Base-by-base conservation (phyloP, 441 rosid genomes). In the Pelargonium cotyledonis region DNA sequence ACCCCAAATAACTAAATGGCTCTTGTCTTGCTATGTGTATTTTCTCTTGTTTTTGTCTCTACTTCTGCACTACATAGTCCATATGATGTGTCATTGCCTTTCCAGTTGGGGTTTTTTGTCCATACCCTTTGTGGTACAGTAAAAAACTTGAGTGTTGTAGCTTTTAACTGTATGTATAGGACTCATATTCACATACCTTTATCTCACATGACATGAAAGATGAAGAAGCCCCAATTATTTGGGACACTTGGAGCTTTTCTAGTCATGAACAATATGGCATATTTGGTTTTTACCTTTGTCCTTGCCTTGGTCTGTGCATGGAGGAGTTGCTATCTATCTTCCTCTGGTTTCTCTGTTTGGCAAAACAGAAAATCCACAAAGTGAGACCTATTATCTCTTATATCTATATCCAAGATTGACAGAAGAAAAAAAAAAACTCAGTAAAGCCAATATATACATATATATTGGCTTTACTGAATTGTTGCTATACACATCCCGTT, bases 11-110 rank as follows among this genome's bases (percentile, higher is more conserved):
- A 23, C 26, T 2, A 23, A 23, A 23, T 53, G 21, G 21, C 18
- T 53, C 58, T 53, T 53, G 58, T 53, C 58, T 53, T 53, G 18
- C 58, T 53, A 1, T 53, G 19, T 53, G 58, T 53, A 53, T 53
- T 53, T 53, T 53, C 58, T 53, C 58, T 53, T 53, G 58, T 53
- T 53, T 15, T 53, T 53, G 58, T 53, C 58, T n/a, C 58, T 53
- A 53, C 58, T 53, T 53, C n/a, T 19, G 26, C 26, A 23, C 26
- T n/a, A n/a, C n/a, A n/a, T n/a, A n/a, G n/a, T 23, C 26, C 26
- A 23, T 23, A n/a, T 53, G 58, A 53, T n/a, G 19, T 18, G 58
- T 53, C 58, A 53, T 53, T 14, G 6, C 58, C 21, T 53, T 53
- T 53, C n/a, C 58, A 53, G 58, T 53, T 53, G 58, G n/a, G n/a